Conservation (phyloP, 176 grass and related monocot species). For the Bothriochloa decipiens region DNA sequence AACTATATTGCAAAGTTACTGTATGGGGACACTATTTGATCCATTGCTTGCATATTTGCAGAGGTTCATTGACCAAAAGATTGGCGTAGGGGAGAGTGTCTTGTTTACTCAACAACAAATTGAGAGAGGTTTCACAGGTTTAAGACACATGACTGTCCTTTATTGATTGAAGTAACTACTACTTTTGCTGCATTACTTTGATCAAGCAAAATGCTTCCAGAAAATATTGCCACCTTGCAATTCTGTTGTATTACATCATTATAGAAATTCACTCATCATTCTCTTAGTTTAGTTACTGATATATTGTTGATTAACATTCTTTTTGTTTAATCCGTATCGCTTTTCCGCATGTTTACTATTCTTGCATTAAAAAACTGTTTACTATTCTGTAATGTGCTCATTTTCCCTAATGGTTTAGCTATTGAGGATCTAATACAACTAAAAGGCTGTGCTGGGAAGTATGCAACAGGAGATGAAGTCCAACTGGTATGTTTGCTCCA, state of each 20-base stretch:
- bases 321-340: background rate
- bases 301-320: background rate
- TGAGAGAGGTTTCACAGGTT: conserved; percentile 61
- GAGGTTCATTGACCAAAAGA: conserved; percentile 54
- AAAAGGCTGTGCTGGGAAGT: conserved; percentile 66
- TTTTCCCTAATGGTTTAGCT: conserved; percentile 48
- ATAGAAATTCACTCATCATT: conserved; percentile 15
- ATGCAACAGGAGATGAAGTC: conserved; percentile 77
- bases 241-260: background rate
- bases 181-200: background rate
- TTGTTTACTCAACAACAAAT: conserved; percentile 48
- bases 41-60: conserved; percentile 31
- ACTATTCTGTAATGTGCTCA: conserved; percentile 16
- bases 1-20: background rate
- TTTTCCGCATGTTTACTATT: conserved; percentile 18
- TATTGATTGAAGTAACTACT: background rate
- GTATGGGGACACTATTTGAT: background rate
- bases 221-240: background rate
- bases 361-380: too few species aligned
- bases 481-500: conserved; percentile 57
- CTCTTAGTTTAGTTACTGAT: background rate
- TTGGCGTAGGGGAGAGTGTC: conserved; percentile 45
- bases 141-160: conserved; percentile 4
- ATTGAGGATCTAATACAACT: conserved; percentile 63
- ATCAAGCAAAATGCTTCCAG: background rate